A percentile compares a stretch with the other conserved stretches of the same genome.
These are phyloP conservation scores for Abortiporus biennis DNA, from an alignment of 1,284 basidiomycete species.

Conservation along the genomic window DNA sequence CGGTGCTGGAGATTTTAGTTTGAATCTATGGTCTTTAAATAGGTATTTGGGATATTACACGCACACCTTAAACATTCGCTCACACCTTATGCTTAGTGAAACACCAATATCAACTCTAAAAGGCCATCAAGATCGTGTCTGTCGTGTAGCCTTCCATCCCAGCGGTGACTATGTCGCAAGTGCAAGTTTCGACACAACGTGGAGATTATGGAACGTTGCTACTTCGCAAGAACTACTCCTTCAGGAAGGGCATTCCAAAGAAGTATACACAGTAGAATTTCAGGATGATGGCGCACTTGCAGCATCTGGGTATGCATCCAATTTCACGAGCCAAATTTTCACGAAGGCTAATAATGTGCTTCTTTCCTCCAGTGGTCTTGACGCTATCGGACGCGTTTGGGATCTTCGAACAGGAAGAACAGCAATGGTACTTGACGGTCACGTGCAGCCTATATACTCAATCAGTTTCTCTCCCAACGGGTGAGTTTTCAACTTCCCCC, in stretches of 20 bases:
- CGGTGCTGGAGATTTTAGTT: conserved; percentile 81
- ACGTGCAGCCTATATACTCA: conserved; percentile 89
- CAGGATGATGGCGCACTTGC: conserved; percentile 92
- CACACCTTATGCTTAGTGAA: conserved; percentile 41
- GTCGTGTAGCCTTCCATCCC: conserved; percentile 93
- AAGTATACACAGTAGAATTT: conserved; percentile 93
- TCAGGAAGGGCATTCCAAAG: conserved; percentile 97
- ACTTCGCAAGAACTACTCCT: conserved; percentile 78
- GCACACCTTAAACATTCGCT: neutral
- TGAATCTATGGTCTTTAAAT: conserved; percentile 87
- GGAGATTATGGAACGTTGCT: conserved; percentile 93
- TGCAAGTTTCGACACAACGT: conserved; percentile 97
- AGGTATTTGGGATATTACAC: conserved; percentile 31
- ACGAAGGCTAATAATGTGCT: conserved; percentile 13
- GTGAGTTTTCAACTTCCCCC: conserved; percentile 36
- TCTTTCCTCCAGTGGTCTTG: conserved; percentile 66
- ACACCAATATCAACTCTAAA: conserved; percentile 76
- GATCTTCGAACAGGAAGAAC: conserved; percentile 93
- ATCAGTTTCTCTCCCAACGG: conserved; percentile 96
- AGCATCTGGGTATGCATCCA: conserved; percentile 79
- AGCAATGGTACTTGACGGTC: conserved; percentile 97
- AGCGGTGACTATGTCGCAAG: conserved; percentile 90
- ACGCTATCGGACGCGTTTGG: conserved; percentile 97
- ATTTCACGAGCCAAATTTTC: neutral
- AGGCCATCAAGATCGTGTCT: conserved; percentile 89